phyloP scores from a whole-genome alignment of 208 protist species.

The Trypanosoma theileri region DNA sequence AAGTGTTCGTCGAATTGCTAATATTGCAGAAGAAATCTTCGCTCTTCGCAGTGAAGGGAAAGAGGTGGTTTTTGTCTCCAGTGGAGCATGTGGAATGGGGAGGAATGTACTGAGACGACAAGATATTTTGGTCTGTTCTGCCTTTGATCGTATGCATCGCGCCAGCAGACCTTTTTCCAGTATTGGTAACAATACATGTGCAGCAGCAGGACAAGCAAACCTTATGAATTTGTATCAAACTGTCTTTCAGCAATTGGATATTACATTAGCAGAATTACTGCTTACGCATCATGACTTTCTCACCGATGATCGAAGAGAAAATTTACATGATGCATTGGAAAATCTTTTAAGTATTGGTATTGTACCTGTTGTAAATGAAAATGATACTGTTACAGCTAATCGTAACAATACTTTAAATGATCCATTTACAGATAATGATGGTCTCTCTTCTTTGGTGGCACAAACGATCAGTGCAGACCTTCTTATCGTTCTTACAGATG shows the following conservation, averaged over 20 bases:
- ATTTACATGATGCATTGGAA: slow-evolving; percentile 43
- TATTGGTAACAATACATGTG: slow-evolving; percentile 36
- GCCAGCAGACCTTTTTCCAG: not conserved
- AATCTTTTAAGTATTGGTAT: slow-evolving; percentile 39
- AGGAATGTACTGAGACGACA: slow-evolving; percentile 41
- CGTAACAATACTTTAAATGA: slow-evolving; percentile 16
- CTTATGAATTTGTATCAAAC: slow-evolving; percentile 67
- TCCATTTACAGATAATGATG: slow-evolving; percentile 59
- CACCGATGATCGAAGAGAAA: slow-evolving; percentile 17
- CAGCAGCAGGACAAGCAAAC: slow-evolving; percentile 52
- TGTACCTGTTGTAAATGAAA: slow-evolving; percentile 79
- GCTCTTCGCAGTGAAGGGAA: slow-evolving; percentile 41
- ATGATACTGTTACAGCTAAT: slow-evolving; percentile 51
- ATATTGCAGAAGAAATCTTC: slow-evolving; percentile 63
- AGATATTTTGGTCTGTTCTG: slow-evolving; percentile 16
- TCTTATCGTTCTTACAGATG: slow-evolving; percentile 63
- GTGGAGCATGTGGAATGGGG: slow-evolving; percentile 66
- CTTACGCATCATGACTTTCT: slow-evolving; percentile 55
- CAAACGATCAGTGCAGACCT: slow-evolving; percentile 44
- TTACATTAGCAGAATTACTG: slow-evolving; percentile 54
- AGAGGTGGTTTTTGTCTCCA: slow-evolving; percentile 78
- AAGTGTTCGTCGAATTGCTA: slow-evolving; percentile 43
- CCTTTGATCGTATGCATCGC: slow-evolving; percentile 17
- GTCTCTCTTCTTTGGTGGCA: slow-evolving; percentile 52
- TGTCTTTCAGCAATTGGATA: slow-evolving; percentile 43